Evolutionary conservation across 2,329 filamentous ascomycete genomes (phyloP).

Genomic region (Fusarium beomiforme): DNA sequence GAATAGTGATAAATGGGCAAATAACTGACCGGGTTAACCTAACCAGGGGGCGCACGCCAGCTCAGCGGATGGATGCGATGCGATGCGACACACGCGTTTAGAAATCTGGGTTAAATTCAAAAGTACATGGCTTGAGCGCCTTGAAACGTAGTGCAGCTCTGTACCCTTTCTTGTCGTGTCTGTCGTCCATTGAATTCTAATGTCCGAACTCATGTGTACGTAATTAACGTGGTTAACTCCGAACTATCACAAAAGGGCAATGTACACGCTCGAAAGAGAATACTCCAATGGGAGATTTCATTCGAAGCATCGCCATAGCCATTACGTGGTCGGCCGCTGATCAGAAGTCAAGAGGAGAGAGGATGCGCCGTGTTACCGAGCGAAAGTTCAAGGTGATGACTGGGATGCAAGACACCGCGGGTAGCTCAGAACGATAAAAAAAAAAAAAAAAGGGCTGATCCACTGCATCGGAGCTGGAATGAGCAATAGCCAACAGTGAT

Average conservation of each 20-base stretch:
- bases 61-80: not conserved
- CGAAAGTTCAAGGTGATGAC: constrained; percentile 22
- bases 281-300: not conserved
- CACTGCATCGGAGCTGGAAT: constrained; percentile 33
- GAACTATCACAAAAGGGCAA: not conserved
- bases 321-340: not conserved
- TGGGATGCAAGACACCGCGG: constrained; percentile 29
- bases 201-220: constrained; percentile 4
- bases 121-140: not conserved
- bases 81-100: not conserved
- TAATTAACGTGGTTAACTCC: constrained; percentile 9
- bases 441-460: constrained; percentile 16
- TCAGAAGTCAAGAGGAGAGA: not conserved
- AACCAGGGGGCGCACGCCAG: not conserved
- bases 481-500: not conserved
- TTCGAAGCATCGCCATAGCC: constrained; percentile 3
- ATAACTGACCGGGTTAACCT: not conserved
- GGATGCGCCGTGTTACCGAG: constrained; percentile 11
- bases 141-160: constrained; percentile 12
- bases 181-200: not conserved
- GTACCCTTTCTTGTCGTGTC: not conserved
- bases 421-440: constrained; percentile 8
- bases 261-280: not conserved
- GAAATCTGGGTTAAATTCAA: constrained; percentile 23
- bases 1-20: constrained; percentile 7